A percentile compares a stretch with the other conserved stretches of the same genome.
phyloP scores from a whole-genome alignment of 108 stramenopile species.

The Bacterosira constricta region DNA sequence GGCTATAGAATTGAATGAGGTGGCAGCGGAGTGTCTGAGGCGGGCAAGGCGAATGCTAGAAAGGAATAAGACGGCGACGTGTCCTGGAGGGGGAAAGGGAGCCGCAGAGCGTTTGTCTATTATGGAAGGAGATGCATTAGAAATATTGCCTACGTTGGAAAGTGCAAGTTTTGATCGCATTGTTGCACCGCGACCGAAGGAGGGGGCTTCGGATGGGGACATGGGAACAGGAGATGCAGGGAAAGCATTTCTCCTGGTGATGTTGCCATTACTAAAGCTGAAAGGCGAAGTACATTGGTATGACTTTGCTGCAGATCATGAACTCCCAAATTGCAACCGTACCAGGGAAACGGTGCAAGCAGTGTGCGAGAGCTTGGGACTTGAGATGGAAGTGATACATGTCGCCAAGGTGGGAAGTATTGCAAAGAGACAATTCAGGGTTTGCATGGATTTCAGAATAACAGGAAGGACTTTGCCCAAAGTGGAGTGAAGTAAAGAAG shows the following conservation, averaged over 20 bases:
- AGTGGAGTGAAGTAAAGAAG: too few species aligned
- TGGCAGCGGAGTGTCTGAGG: conserved; percentile 68
- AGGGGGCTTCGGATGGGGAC: conserved; percentile 80
- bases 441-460: conserved; percentile 81
- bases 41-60: conserved; percentile 71
- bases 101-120: conserved; percentile 73
- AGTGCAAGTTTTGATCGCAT: conserved; percentile 66
- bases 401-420: conserved; percentile 82
- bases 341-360: conserved; percentile 58
- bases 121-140: conserved; percentile 78
- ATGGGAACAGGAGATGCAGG: conserved; percentile 79
- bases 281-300: conserved; percentile 87
- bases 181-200: conserved; percentile 86
- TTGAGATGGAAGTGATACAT: conserved; percentile 69
- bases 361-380: conserved; percentile 53
- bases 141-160: conserved; percentile 58
- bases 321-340: conserved; percentile 68
- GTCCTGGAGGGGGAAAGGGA: conserved; percentile 50
- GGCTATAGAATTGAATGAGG: conserved; percentile 75
- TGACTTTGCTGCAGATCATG: conserved; percentile 84
- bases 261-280: conserved; percentile 69
- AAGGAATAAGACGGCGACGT: conserved; percentile 78
- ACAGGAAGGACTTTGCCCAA: conserved; percentile 3
- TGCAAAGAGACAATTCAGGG: conserved; percentile 83
- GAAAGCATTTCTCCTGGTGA: conserved; percentile 52